Base-by-base conservation (phyloP, 495 filamentous ascomycete species). In the Aspergillus nanangensis region DNA sequence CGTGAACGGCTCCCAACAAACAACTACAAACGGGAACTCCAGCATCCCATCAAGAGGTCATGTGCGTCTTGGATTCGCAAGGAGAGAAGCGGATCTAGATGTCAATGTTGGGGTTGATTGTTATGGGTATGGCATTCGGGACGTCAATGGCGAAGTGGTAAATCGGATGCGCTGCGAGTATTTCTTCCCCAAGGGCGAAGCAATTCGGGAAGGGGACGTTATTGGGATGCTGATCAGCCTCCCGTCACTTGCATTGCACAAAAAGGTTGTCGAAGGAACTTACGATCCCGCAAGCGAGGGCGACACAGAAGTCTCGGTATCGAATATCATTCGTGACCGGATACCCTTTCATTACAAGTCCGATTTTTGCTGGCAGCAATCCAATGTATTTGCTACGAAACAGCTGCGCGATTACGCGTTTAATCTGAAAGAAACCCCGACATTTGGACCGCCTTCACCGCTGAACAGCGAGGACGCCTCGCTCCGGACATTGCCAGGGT, bases 81-180 rank as follows among this genome's bases (percentile, higher is more conserved):
- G 94, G 43, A 76, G 92, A 24, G 94, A 99, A 56, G 90, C 91
- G 8, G 88, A 88, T 14, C 71, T 96, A 3, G 94, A 97, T 55
- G 87, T 88, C 11, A 93, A 94, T 8, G 89, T 96, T 10, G 94
- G 94, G 0, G 95, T 91, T 53, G 93, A 99, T 62, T 90, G 88
- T 25, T 97, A 97, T 63, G 93, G 90, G 37, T 99, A 99, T 61
- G 94, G 88, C 15, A 77, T 99, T 44, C 83, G 91, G 17, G 94
- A 97, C 57, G 81, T 88, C 10, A 77, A 81, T 10, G 91, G 92
- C 8, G 88, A 97, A 58, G 92, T 93, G 38, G 85, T 96, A 18
- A 90, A 94, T 66, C 87, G 91, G 70, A 96, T 92, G 45, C 83
- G 93, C 24, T 90, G 92, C 10, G 86, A 88, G 52, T 85, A 88